Base-by-base conservation (phyloP, 176 grass and related monocot genomes). In the Carex cristatella region DNA sequence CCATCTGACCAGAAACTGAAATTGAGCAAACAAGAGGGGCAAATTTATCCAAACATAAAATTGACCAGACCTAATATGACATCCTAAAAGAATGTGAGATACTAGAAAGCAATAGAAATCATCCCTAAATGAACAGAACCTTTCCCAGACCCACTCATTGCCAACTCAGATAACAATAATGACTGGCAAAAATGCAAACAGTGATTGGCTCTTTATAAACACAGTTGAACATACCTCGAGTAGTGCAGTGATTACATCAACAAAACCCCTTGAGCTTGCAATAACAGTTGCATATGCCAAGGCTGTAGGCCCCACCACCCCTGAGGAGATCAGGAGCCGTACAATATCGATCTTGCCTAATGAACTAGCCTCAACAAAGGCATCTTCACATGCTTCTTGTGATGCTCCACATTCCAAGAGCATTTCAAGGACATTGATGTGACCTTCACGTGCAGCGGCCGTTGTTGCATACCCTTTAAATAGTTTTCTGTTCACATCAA, bases 381-480 rank as follows among this genome's bases (percentile, higher is more conserved):
- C 86, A 80, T 93, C 83, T 68, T 93, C 88, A 56, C 84, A 86
- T 54, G 91, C 86, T 65, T 87, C 80, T 85, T 88, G 77, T 3
- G 88, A 88, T 40, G 74, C 86, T 74, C 91, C 86, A 38, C 79
- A 40, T 73, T 85, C 77, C 28, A 93, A 31, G 83, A 93, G 88
- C 88, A 93, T 86, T 44, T 84, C 37, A 31, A 93, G 79, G 72
- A 90, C 75, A 80, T 71, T 49, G 28, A 56, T 81, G 73, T 93
- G 81, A 77, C 88, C 91, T 79, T 88, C 79, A 35, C 83, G 88
- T 53, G 88, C 91, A 38, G 91, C 88, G 80, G 86, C 91, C 16
- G 91, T 93, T 70, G 88, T 88, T 78, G 91, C 73, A 81, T 90
- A 93, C 61, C 91, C 91, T 15, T 86, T 83, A 72, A 90, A 93